Evolutionary conservation across 768 basidiomycete species (phyloP).

Genomic region (Tricholoma matsutake): DNA sequence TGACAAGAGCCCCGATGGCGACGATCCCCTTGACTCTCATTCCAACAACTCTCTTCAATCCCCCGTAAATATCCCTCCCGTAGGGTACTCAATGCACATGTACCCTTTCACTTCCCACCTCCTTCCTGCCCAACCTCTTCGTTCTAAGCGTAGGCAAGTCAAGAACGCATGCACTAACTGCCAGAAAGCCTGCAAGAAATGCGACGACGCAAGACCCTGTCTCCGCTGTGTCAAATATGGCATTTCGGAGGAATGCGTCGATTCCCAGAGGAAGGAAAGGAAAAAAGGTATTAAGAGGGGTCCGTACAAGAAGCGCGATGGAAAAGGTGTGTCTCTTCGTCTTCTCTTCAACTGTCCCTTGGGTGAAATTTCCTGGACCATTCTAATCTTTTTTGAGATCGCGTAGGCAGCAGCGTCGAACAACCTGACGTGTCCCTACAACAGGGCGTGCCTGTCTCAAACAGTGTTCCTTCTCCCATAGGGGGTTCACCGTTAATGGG

Average conservation of each 20-base stretch:
- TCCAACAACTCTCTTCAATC: conserved; percentile 30
- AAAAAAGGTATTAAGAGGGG: conserved; percentile 85
- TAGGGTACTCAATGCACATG: conserved; percentile 62
- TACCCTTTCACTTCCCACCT: conserved; percentile 59
- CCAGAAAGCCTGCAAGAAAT: conserved; percentile 90
- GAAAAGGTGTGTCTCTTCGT: conserved; percentile 60
- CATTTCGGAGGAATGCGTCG: conserved; percentile 80
- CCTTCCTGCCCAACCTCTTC: conserved; percentile 45
- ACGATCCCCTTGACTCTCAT: conserved; percentile 33
- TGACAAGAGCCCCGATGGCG: conserved; percentile 30
- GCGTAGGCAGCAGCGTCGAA: conserved; percentile 55
- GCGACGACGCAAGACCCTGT: conserved; percentile 89
- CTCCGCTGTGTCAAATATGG: conserved; percentile 92
- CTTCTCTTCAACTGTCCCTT: conserved; percentile 15
- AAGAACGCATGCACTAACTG: conserved; percentile 92
- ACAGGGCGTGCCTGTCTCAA: conserved; percentile 40
- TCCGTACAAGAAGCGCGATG: conserved; percentile 95
- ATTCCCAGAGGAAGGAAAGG: conserved; percentile 90
- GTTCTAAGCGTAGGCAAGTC: conserved; percentile 82
- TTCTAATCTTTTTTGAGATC: conserved; percentile 52
- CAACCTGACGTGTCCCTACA: conserved; percentile 36
- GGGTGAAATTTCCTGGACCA: conserved; percentile 24
- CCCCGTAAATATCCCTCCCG: conserved; percentile 42
- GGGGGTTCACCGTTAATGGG: conserved; percentile 45
- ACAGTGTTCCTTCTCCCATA: conserved; percentile 37